Percentiles rank a stretch among this genome's conserved stretches.
Evolutionary conservation across 192 early-diverging fungal genomes (phyloP).

Genomic region (Podila minutissima): DNA sequence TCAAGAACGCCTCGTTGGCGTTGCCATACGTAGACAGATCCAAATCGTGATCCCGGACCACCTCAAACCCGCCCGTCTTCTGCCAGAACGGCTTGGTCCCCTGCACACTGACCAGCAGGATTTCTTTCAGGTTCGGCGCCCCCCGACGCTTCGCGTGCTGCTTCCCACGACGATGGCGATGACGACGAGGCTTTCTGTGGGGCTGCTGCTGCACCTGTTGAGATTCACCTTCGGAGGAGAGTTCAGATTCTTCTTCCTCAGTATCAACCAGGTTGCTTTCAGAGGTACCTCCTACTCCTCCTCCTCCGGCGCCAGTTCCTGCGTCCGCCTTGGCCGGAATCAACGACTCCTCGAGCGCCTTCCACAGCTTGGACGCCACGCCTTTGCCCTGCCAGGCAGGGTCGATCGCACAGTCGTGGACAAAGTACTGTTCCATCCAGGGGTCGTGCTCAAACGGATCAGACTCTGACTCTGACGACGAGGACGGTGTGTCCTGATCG

Average conservation of each 20-base stretch:
- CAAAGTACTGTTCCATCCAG: constrained; percentile 40
- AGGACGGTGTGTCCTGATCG: background rate
- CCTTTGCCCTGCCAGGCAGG: constrained; percentile 32
- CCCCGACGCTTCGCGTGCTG: constrained; percentile 1
- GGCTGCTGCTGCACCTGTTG: background rate
- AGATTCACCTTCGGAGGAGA: too few relatives aligned
- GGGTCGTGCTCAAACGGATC: constrained; percentile 30
- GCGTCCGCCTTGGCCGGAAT: background rate
- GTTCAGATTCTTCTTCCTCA: constrained; percentile 20
- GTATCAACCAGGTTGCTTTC: constrained; percentile 13
- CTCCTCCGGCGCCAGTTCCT: background rate
- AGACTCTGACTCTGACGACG: background rate
- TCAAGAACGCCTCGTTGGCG: constrained; percentile 16
- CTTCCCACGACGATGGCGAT: background rate
- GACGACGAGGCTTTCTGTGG: background rate
- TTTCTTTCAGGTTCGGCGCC: constrained; percentile 41
- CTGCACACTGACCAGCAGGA: constrained; percentile 38
- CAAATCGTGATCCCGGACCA: constrained; percentile 33
- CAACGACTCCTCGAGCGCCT: constrained; percentile 40
- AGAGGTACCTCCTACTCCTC: too few relatives aligned
- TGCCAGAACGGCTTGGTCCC: constrained; percentile 44
- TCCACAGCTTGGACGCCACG: constrained; percentile 33
- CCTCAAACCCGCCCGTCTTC: constrained; percentile 19
- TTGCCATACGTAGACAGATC: constrained; percentile 30
- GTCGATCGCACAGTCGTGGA: constrained; percentile 48